Percentiles rank a stretch among this genome's conserved stretches.
Conservation (phyloP, 108 stramenopile genomes). For the Skeletonema grethae region DNA sequence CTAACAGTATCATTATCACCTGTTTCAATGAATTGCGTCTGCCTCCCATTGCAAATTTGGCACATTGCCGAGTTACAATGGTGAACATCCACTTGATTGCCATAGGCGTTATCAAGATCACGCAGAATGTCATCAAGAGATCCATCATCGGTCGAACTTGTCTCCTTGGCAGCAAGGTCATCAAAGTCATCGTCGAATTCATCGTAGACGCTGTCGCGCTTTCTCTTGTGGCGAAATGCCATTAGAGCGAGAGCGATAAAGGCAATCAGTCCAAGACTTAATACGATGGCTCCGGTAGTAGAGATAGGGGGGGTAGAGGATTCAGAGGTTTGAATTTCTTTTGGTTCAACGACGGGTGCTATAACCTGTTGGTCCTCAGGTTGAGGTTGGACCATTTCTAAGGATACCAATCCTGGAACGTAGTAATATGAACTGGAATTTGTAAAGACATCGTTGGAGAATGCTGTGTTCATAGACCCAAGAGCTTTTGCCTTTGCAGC, state of each 20-base stretch:
- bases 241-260: neutral
- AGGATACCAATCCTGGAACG: neutral
- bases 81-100: constrained; percentile 2
- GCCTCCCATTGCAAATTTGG: neutral
- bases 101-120: neutral
- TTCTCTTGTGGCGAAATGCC: constrained; percentile 4
- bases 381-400: neutral
- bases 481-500: neutral
- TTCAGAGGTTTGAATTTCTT: neutral
- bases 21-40: neutral
- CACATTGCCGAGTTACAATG: neutral
- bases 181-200: neutral
- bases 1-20: constrained; percentile 1
- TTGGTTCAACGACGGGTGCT: neutral
- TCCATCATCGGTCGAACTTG: constrained; percentile 1
- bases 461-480: neutral
- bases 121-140: constrained; percentile 1
- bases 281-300: neutral
- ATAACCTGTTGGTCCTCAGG: too few relatives aligned
- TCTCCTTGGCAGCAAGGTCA: neutral
- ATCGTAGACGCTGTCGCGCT: neutral
- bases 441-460: neutral
- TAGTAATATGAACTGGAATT: neutral
- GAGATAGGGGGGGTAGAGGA: neutral
- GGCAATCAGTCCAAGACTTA: neutral